These are phyloP conservation scores for Debaryomyces nepalensis DNA, from an alignment of 1,139 yeast genomes.

Conservation along the genomic window DNA sequence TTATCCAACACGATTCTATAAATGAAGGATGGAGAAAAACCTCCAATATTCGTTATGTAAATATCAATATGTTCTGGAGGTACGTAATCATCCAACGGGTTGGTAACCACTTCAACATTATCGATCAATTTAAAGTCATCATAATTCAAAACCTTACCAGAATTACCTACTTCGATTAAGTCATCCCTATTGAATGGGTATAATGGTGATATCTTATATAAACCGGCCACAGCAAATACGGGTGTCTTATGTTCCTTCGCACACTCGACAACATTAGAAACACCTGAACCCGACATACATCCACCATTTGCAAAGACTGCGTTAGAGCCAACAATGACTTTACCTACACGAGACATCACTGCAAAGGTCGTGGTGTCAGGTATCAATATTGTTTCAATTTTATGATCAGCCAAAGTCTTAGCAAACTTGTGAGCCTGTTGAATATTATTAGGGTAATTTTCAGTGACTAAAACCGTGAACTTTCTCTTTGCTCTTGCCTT, in stretches of 20 bases:
- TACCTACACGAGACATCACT: slow-evolving; percentile 96
- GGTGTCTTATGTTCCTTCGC: slow-evolving; percentile 96
- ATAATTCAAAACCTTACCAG: slow-evolving; percentile 80
- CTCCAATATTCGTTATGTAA: slow-evolving; percentile 93
- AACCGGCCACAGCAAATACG: slow-evolving; percentile 92
- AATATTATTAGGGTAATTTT: slow-evolving; percentile 87
- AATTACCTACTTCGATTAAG: slow-evolving; percentile 90
- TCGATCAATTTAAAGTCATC: slow-evolving; percentile 67
- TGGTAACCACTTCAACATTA: slow-evolving; percentile 77
- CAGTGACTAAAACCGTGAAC: slow-evolving; percentile 91
- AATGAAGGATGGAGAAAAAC: slow-evolving; percentile 94
- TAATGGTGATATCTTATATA: slow-evolving; percentile 89
- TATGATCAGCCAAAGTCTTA: slow-evolving; percentile 75
- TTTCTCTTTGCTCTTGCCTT: slow-evolving; percentile 89
- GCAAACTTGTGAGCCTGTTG: slow-evolving; percentile 79
- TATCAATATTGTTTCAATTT: slow-evolving; percentile 86
- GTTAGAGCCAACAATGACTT: slow-evolving; percentile 89
- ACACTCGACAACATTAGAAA: slow-evolving; percentile 90
- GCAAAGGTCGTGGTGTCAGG: slow-evolving; percentile 95
- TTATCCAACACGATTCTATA: slow-evolving; percentile 95
- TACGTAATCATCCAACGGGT: slow-evolving; percentile 91
- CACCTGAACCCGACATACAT: slow-evolving; percentile 87
- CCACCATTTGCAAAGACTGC: slow-evolving; percentile 97
- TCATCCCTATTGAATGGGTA: slow-evolving; percentile 92
- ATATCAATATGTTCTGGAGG: slow-evolving; percentile 95